Base-by-base conservation (phyloP, 108 stramenopile genomes). In the Pelagomonas calceolata region DNA sequence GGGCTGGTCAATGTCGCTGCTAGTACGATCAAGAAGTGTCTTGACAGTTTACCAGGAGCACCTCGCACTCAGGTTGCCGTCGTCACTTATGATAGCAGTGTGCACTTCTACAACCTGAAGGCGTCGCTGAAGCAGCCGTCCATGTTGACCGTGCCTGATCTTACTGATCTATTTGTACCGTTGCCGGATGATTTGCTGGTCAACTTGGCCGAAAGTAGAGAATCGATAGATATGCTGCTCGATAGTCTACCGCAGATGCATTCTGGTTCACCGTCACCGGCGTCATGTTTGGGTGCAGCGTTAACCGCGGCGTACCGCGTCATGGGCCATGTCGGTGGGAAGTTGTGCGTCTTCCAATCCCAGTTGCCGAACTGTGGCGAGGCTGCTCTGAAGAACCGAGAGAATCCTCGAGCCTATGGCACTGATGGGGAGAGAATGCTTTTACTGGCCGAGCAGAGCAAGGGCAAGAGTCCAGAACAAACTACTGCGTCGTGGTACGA, bases 31-130 rank as follows among this genome's bases (percentile, higher is more conserved):
- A 80, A 82, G 70, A 68, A 66, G 34, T 85, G 84, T 75, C 82
- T 99, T 66, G 95, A 95, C 84, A 72, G 85, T 67, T 80, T 97
- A 29, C 95, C 95, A 4, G 95, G 95, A 36, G 71, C 80, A 67
- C 80, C 82, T 34, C 85, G 94, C 0, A 92, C 94, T 29, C 90
- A 90, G 76, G 88, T 94, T 68, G 95, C 94, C 34, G 92, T 99
- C 71, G 81, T 96, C 74, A 97, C 96, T 34, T 97, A 86, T 70
- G 95, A 96, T 81, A 89, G 84, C 63, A 78, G 84, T 30, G 93
- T 99, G 14, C 98, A 99, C 80, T 97, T 94, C 75, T 97, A 95
- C 83, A 89, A 88, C 77, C 74, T 99, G 71, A 92, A 87, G 74
- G 63, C 88, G n/a, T 85, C 81, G 65, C 81, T 92, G 68, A 73